These are phyloP conservation scores for Fusarium falciforme DNA, from an alignment of 2,329 filamentous ascomycete genomes.

Conservation along the genomic window DNA sequence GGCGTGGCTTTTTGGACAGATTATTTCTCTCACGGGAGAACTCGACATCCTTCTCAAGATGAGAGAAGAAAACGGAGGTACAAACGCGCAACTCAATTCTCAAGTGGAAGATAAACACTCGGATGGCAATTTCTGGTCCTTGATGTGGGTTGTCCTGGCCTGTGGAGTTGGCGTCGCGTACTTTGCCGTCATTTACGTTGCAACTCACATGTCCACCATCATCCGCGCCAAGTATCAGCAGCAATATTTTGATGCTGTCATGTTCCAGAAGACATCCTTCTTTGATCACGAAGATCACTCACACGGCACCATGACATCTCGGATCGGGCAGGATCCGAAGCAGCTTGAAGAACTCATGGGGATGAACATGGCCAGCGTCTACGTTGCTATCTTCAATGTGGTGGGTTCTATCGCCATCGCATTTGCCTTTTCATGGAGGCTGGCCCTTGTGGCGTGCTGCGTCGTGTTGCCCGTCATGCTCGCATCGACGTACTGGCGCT, in stretches of 20 bases:
- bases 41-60: neutral
- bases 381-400: slow-evolving; percentile 73
- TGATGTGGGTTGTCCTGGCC: slow-evolving; percentile 74
- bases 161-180: slow-evolving; percentile 64
- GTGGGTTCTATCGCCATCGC: slow-evolving; percentile 73
- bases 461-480: slow-evolving; percentile 66
- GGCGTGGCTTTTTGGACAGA: slow-evolving; percentile 66
- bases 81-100: slow-evolving; percentile 31
- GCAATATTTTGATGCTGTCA: slow-evolving; percentile 70
- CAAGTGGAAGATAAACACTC: slow-evolving; percentile 48
- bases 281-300: slow-evolving; percentile 72
- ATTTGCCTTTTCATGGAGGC: slow-evolving; percentile 81
- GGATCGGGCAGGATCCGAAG: slow-evolving; percentile 66
- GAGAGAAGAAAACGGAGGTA: neutral
- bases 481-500: slow-evolving; percentile 60
- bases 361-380: slow-evolving; percentile 71
- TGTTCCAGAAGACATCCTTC: slow-evolving; percentile 69
- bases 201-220: slow-evolving; percentile 60
- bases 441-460: slow-evolving; percentile 74
- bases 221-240: slow-evolving; percentile 67
- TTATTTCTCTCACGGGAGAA: slow-evolving; percentile 51
- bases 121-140: slow-evolving; percentile 69
- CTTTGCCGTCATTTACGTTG: slow-evolving; percentile 52
- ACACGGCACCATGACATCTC: slow-evolving; percentile 68
- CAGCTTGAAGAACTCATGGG: slow-evolving; percentile 72